These are phyloP conservation scores for Penicillium paneum DNA, from an alignment of 2,329 filamentous ascomycete genomes.

Conservation along the genomic window DNA sequence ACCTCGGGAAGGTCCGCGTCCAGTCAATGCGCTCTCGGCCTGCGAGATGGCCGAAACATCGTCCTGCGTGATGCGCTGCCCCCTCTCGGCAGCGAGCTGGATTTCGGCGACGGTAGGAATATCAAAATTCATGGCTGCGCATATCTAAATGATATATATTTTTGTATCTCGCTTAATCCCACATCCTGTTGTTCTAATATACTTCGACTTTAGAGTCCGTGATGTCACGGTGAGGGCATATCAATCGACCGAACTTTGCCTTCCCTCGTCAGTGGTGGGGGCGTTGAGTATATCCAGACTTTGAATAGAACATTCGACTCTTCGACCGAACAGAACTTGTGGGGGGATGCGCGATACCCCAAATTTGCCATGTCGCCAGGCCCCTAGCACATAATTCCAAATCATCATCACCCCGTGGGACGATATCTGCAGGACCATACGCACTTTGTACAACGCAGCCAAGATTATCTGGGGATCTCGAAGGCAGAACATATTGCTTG, in stretches of 20 bases:
- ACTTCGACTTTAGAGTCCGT: slow-evolving; percentile 6
- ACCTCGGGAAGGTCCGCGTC: slow-evolving; percentile 30
- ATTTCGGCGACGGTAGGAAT: slow-evolving; percentile 31
- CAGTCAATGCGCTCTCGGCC: slow-evolving; percentile 32
- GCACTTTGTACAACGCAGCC: neutral
- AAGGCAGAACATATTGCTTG: neutral
- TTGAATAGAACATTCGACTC: slow-evolving; percentile 2
- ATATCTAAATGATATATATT: neutral
- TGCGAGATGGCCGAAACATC: slow-evolving; percentile 34
- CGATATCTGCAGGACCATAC: neutral
- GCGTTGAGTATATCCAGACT: slow-evolving; percentile 3
- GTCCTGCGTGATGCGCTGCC: slow-evolving; percentile 33
- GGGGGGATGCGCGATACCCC: neutral
- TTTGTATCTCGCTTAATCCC: neutral
- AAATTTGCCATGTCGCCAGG: neutral
- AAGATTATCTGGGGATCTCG: neutral
- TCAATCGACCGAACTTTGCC: slow-evolving; percentile 10
- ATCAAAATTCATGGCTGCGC: slow-evolving; percentile 19
- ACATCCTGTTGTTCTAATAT: slow-evolving; percentile 9
- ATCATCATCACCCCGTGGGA: neutral
- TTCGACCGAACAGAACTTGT: neutral
- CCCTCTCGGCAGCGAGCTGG: slow-evolving; percentile 31
- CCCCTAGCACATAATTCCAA: neutral
- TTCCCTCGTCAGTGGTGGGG: slow-evolving; percentile 19
- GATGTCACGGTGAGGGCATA: slow-evolving; percentile 30